Evolutionary conservation across 495 filamentous ascomycete genomes (phyloP), one percentile per base, ranked within the genome.

Genomic region (Penicillium daleae): DNA sequence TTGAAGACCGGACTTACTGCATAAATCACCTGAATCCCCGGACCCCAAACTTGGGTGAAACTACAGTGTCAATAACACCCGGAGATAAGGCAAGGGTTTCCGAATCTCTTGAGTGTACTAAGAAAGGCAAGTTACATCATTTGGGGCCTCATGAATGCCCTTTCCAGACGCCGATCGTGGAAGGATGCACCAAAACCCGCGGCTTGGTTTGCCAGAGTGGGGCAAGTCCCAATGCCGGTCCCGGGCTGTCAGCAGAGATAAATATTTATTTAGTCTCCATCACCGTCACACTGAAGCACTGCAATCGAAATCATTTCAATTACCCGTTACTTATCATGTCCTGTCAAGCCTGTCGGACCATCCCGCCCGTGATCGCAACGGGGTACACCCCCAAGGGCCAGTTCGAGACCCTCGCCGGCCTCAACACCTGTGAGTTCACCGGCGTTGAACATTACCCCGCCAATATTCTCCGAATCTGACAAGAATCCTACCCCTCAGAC

Each of bases 321-420:
- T 4, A 26, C 10, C 21, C 0, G 15, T 12, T 12, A 27, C 4
- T 59, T 51, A 61, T 12, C 13, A 77, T 76, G 75, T 62, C 75
- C 9, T 74, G 71, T 63, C 83, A 86, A 75, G 89, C 90, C 58
- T 91, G 88, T 76, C 91, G 88, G 72, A 90, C 86, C 63, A 86
- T 91, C 42, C 89, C 90, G 0, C 88, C 90, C 1, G 83, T 91
- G 33, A 76, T 88, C 39, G 64, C 78, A 9, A 63, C 85, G 60
- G 86, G 80, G 13, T 93, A 92, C 72, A 73, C 69, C 9, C 70
- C 80, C n/a, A 88, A 90, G 70, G 91, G 91, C 61, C 73, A 76
- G 35, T 92, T 87, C 63, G 80, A 83, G 37, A 83, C 80, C 21
- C 73, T 90, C 60, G 86, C 80, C 17, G 89, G 86, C 22, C 70